phyloP scores from a whole-genome alignment of 2,329 filamentous ascomycete genomes.

The Beauveria sp. region DNA sequence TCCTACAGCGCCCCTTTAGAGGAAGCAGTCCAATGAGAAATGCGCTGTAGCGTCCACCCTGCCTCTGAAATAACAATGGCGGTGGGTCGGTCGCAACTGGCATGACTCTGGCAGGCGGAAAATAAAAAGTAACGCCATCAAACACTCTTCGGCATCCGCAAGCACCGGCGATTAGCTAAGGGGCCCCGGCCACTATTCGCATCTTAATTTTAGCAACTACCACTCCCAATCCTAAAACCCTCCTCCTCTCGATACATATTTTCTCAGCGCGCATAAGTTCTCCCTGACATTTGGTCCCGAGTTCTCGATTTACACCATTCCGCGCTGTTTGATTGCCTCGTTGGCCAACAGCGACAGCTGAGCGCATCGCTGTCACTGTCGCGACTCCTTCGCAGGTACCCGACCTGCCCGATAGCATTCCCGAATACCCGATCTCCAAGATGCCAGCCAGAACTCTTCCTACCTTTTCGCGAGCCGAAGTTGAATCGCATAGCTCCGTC shows the following conservation, averaged over 20 bases:
- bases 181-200: background rate
- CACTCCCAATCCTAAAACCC: slow-evolving; percentile 5
- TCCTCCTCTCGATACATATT: background rate
- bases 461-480: slow-evolving; percentile 71
- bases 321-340: background rate
- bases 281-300: background rate
- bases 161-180: slow-evolving; percentile 1
- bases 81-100: slow-evolving; percentile 1
- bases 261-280: background rate
- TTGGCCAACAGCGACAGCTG: background rate
- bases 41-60: background rate
- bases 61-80: background rate
- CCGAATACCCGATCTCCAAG: slow-evolving; percentile 10
- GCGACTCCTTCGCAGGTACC: background rate
- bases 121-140: slow-evolving; percentile 7
- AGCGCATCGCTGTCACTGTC: background rate
- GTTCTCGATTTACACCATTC: background rate
- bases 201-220: background rate
- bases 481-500: slow-evolving; percentile 69
- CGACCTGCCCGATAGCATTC: background rate
- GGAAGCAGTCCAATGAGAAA: background rate
- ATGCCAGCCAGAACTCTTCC: slow-evolving; percentile 82
- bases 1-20: background rate
- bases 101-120: background rate
- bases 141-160: slow-evolving; percentile 3